Conservation (phyloP, 176 grass and related monocot species). For the Puya raimondii region DNA sequence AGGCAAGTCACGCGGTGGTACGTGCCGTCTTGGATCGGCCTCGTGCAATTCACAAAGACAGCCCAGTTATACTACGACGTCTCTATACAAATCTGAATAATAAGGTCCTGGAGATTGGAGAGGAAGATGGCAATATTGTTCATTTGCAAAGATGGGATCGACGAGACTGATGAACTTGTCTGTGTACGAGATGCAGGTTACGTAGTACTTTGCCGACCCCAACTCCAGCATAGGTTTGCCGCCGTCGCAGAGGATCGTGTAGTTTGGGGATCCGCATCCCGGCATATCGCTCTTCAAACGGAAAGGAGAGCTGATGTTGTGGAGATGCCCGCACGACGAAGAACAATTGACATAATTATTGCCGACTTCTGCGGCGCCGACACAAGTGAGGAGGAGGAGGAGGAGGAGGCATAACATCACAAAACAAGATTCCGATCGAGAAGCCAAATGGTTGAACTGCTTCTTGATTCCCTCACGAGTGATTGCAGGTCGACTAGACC, state of each 20-base stretch:
- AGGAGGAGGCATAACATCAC: no score
- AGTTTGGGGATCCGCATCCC: slow-evolving; percentile 12
- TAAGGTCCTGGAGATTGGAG: neutral
- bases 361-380: no score
- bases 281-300: slow-evolving; percentile 12
- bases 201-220: slow-evolving; percentile 9
- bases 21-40: neutral
- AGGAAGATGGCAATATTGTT: slow-evolving; percentile 12
- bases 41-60: neutral
- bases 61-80: neutral
- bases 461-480: no score
- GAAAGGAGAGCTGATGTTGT: slow-evolving; percentile 4
- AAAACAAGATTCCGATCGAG: no score
- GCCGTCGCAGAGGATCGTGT: slow-evolving; percentile 15
- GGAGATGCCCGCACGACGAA: slow-evolving; percentile 30
- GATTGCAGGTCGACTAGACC: no score
- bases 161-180: neutral
- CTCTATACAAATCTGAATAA: neutral
- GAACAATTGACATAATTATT: neutral
- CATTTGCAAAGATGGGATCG: neutral
- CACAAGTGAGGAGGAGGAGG: no score
- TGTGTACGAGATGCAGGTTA: slow-evolving; percentile 16
- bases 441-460: no score
- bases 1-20: slow-evolving; percentile 15
- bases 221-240: slow-evolving; percentile 22